Conservation (phyloP, 352 stramenopile species). For the Phytopythium aichiense region DNA sequence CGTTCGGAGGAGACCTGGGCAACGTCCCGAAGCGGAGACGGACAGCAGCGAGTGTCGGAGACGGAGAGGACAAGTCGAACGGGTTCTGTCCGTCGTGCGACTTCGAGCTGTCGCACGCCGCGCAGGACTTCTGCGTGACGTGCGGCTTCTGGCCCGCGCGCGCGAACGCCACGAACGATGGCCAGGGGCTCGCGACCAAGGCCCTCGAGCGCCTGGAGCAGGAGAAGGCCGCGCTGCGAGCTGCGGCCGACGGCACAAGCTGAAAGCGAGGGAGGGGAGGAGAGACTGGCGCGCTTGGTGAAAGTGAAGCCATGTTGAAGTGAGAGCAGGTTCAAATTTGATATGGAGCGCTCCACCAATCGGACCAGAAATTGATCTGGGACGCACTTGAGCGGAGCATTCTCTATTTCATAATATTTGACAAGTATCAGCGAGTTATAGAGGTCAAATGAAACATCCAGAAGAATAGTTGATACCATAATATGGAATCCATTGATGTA, state of each 20-base stretch:
- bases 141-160: conserved; percentile 67
- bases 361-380: background rate
- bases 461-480: no score
- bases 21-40: conserved; percentile 35
- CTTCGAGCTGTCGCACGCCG: conserved; percentile 38
- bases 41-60: background rate
- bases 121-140: conserved; percentile 53
- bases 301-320: background rate
- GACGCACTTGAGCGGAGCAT: background rate
- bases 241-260: background rate
- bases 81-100: conserved; percentile 40
- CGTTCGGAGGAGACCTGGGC: conserved; percentile 39
- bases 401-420: no score
- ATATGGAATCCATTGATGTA: no score
- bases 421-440: no score
- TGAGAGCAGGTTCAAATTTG: background rate
- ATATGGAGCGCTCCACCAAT: no score
- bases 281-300: background rate
- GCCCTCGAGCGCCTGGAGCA: conserved; percentile 36
- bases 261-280: background rate
- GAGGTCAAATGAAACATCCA: no score
- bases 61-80: conserved; percentile 32
- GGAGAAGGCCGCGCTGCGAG: conserved; percentile 15
- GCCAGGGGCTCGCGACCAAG: conserved; percentile 39
- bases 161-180: conserved; percentile 48